Evolutionary conservation across 2,329 filamentous ascomycete species (phyloP), one percentile per base, ranked within the genome.

Genomic region (Colletotrichum kahawae): DNA sequence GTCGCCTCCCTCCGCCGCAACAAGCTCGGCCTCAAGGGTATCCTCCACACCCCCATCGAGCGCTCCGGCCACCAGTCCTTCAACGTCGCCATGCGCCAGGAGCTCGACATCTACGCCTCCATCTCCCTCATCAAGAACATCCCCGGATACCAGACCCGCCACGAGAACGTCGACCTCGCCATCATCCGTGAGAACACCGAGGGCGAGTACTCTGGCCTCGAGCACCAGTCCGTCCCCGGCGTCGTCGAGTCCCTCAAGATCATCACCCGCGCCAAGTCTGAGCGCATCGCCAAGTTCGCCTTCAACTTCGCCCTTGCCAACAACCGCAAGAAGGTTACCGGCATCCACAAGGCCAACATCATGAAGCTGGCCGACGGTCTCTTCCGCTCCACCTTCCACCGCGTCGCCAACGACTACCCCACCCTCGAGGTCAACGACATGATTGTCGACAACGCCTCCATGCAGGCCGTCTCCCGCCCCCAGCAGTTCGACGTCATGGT

Each of bases 281-380:
- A 99, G 93, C 95, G 97, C 84, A 99, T 99, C 83, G 95, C 96
- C 88, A 98, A 98, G 89, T 99, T 99, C 84, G 97, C 97, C 79
- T 98, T 98, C 86, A 94, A 94, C 84, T 99, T 99, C 83, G 97
- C 97, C 75, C 93, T 98, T 74, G 97, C 97, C 87, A 99, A 99
- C 92, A 96, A 97, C 92, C 93, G 97, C 85, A 96, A 97, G 91
- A 98, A 98, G 94, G 95, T 99, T 74, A 98, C 97, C 80, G 98
- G 96, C 90, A 98, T 99, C 85, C 97, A 99, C 94, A 99, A 99
- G 92, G 97, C 97, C 88, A 99, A 99, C 92, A 99, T 99, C 90
- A 99, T 99, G 97, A 99, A 99, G 92, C 92, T 99, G 75, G 96
- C 96, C 85, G 97, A 99, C 82, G 97, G 97, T 87, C 94, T 99